phyloP scores from a whole-genome alignment of 345 rosid species.

The Clausena lansium region DNA sequence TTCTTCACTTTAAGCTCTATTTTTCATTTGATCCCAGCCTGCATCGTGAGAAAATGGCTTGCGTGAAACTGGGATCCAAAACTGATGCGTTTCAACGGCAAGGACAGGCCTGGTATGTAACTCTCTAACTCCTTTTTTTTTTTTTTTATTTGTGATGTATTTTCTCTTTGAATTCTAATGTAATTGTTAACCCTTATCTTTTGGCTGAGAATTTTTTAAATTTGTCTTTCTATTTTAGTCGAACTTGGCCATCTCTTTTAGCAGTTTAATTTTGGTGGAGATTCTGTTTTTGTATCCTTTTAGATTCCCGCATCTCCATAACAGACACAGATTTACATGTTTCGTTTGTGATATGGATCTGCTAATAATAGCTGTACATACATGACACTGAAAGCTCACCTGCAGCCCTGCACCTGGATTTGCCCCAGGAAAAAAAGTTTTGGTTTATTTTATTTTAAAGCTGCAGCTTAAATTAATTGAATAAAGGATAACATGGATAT shows the following conservation, averaged over 20 bases:
- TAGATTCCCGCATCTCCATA: not conserved
- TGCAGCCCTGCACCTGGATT: not conserved
- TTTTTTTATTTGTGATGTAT: not conserved
- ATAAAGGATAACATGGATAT: not conserved
- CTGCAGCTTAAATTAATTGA: not conserved
- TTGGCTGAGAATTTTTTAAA: not conserved
- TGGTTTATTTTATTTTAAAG: not conserved
- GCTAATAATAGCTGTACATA: not conserved
- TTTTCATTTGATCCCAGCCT: constrained; percentile 11
- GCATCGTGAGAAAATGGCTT: constrained; percentile 58
- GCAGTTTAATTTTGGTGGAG: not conserved
- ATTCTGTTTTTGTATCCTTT: not conserved
- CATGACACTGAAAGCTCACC: constrained; percentile 13
- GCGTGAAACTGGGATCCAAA: constrained; percentile 92
- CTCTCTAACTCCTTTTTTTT: not conserved
- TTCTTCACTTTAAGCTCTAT: constrained; percentile 13
- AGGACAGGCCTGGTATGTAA: constrained; percentile 94
- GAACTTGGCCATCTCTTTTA: not conserved
- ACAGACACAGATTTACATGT: not conserved
- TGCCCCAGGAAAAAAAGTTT: not conserved
- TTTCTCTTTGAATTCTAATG: not conserved
- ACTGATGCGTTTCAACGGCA: constrained; percentile 87
- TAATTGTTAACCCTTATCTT: not conserved
- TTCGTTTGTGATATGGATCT: constrained; percentile 6
- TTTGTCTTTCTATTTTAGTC: not conserved